A percentile compares a stretch with the other conserved stretches of the same genome.
Conservation (phyloP, 2,329 filamentous ascomycete genomes). For the Aphanocladium album region DNA sequence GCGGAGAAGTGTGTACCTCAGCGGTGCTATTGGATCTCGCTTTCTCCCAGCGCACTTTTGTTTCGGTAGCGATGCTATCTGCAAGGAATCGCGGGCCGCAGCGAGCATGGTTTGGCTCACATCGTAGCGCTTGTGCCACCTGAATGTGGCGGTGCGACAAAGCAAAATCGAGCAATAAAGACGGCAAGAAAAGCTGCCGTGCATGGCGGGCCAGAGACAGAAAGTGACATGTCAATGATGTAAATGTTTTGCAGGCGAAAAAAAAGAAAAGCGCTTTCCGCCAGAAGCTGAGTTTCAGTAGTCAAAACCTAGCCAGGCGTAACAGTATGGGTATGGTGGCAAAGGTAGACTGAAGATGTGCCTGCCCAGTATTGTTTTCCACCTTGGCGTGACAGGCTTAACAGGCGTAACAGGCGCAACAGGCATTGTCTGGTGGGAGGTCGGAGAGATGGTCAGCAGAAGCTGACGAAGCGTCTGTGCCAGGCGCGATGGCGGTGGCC, state of each 20-base stretch:
- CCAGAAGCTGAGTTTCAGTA: neutral
- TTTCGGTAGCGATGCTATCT: neutral
- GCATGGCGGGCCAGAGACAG: neutral
- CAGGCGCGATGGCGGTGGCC: no score
- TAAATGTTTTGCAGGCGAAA: neutral
- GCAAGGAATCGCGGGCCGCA: neutral
- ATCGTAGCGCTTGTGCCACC: neutral
- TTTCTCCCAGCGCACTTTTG: neutral
- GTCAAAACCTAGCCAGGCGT: neutral
- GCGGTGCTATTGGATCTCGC: neutral
- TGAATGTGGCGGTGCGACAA: conserved; percentile 4
- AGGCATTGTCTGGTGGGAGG: no score
- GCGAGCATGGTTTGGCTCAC: neutral
- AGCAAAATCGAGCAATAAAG: neutral
- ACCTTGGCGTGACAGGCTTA: no score
- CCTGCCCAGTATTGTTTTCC: no score
- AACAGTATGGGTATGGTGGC: neutral
- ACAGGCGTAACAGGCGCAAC: no score
- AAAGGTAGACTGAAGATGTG: neutral
- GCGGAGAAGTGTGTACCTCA: neutral
- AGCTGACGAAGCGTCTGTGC: neutral
- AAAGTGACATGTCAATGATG: conserved; percentile 7
- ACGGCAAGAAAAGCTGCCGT: neutral
- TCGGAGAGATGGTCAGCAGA: neutral
- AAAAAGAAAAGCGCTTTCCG: neutral